A percentile compares a stretch with the other conserved stretches of the same genome.
Evolutionary conservation across 164 flowering plant genomes (phyloP).

Genomic region (Houttuynia cordata): DNA sequence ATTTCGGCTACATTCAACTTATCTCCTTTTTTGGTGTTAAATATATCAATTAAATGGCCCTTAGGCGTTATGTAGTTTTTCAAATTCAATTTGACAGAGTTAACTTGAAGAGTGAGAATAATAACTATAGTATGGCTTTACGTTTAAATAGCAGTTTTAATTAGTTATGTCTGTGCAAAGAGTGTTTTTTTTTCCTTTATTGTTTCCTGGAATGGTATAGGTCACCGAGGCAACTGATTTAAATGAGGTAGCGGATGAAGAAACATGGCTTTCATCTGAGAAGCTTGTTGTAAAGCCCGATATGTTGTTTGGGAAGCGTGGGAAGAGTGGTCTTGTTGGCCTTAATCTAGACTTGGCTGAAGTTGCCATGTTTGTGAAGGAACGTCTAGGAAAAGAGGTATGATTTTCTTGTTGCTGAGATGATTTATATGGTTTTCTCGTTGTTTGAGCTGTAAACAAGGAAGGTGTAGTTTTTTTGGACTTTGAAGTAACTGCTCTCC

Average conservation of each 20-base stretch:
- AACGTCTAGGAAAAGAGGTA: conserved; percentile 77
- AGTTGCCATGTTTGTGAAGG: conserved; percentile 75
- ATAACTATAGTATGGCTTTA: not conserved
- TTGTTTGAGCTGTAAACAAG: not conserved
- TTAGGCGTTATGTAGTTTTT: not conserved
- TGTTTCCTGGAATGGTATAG: conserved; percentile 15
- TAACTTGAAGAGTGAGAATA: not conserved
- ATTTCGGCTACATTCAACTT: not conserved
- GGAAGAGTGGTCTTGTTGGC: conserved; percentile 92
- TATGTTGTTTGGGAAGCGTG: conserved; percentile 95
- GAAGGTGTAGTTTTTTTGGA: not conserved
- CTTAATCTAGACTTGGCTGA: conserved; percentile 79
- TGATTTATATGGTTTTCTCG: not conserved
- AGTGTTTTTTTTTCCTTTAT: not conserved
- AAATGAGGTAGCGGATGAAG: conserved; percentile 46
- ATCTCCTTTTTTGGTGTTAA: not conserved
- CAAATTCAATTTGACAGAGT: not conserved
- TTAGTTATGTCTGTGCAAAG: not conserved
- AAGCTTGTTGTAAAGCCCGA: conserved; percentile 89
- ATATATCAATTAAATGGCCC: not conserved
- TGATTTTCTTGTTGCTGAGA: not conserved
- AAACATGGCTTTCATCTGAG: conserved; percentile 83
- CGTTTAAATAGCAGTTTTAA: not conserved
- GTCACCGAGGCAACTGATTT: conserved; percentile 74
- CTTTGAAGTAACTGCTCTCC: conserved; percentile 1